phyloP scores from a whole-genome alignment of 768 basidiomycete genomes.

The Leucosporidium scottii region DNA sequence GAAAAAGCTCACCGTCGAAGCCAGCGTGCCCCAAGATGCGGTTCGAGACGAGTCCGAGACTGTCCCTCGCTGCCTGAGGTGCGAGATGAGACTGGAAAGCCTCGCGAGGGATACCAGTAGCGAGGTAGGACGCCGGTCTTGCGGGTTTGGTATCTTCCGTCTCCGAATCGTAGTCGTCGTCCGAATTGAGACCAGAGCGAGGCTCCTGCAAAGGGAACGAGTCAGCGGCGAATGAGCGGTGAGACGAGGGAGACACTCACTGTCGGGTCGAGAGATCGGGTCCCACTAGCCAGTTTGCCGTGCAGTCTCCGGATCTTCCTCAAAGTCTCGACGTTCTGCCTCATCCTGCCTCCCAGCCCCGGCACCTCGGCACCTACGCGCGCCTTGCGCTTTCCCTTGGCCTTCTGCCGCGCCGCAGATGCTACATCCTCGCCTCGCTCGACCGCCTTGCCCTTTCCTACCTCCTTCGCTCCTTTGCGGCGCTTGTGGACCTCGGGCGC shows the following conservation, averaged over 20 bases:
- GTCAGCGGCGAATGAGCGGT: neutral
- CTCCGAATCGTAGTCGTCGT: neutral
- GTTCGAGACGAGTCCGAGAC: conserved; percentile 4
- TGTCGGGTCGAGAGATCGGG: neutral
- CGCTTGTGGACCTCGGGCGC: no score
- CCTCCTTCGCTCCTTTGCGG: neutral
- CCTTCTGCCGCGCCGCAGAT: neutral
- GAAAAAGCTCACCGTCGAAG: conserved; percentile 23
- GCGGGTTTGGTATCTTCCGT: neutral
- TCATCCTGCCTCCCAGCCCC: conserved; percentile 24
- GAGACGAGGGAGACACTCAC: conserved; percentile 1
- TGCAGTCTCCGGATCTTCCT: conserved; percentile 18
- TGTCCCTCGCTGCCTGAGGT: neutral
- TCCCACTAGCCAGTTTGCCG: conserved; percentile 15
- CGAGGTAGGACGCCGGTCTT: neutral
- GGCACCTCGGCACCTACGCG: neutral
- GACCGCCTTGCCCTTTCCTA: neutral
- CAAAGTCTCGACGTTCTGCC: conserved; percentile 25
- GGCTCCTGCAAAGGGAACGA: conserved; percentile 3
- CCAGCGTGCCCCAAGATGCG: conserved; percentile 25
- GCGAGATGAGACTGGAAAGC: conserved; percentile 3
- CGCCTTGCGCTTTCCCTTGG: neutral
- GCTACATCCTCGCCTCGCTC: neutral
- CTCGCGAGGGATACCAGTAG: neutral
- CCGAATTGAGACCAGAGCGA: neutral